Percentiles rank a stretch among this genome's conserved stretches.
Evolutionary conservation across 2,329 filamentous ascomycete genomes (phyloP).

Genomic region (Zasmidium angulare): DNA sequence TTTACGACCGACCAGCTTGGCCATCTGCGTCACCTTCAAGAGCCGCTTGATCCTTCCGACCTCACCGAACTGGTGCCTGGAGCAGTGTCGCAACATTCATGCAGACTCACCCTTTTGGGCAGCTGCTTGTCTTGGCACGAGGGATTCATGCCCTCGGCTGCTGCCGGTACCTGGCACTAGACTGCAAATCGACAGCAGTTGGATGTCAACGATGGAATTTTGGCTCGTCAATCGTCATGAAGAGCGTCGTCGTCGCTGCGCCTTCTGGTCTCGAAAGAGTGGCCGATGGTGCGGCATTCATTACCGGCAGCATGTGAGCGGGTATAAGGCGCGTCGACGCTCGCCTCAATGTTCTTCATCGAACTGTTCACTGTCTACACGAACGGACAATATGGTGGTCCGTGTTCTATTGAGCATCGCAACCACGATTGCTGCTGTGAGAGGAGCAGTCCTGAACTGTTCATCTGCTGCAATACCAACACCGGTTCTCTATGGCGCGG

Average conservation of each 20-base stretch:
- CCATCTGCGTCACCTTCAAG: too few relatives aligned
- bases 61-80: too few relatives aligned
- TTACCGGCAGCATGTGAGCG: background rate
- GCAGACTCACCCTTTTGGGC: background rate
- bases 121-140: background rate
- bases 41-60: too few relatives aligned
- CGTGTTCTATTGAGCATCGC: background rate
- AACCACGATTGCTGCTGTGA: background rate
- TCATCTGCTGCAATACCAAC: background rate
- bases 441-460: background rate
- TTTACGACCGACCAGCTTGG: too few relatives aligned
- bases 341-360: background rate
- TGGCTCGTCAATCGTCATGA: too few relatives aligned
- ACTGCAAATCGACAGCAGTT: background rate
- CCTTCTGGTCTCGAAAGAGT: background rate
- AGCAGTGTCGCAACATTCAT: too few relatives aligned
- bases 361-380: background rate
- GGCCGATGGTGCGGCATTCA: too few relatives aligned
- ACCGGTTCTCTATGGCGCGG: conserved; percentile 1
- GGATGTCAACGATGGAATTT: background rate
- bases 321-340: background rate
- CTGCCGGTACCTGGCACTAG: background rate
- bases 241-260: too few relatives aligned
- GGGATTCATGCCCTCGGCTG: background rate
- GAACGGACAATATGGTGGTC: background rate